Base-by-base conservation (phyloP, 192 early-diverging fungal genomes). In the Coemansia pectinata region DNA sequence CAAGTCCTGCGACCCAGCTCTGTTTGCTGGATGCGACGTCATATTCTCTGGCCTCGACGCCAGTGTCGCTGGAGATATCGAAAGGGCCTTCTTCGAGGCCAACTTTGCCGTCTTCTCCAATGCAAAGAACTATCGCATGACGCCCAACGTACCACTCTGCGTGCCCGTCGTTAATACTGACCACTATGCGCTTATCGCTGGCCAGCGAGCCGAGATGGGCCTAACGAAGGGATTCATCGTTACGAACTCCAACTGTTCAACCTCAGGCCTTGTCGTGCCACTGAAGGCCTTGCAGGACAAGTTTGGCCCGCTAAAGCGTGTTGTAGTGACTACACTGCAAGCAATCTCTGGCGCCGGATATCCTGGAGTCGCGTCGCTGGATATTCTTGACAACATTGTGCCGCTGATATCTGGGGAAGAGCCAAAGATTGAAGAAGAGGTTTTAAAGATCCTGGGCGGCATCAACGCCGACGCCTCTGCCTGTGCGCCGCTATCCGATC, bases 241-340 rank as follows among this genome's bases (percentile, higher is more conserved):
- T 61, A 98, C 97, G 25, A 99, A 98, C 86, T 92, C 96, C 50
- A 99, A 99, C 86, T 99, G 97, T 85, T 96, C 97, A n/a, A 95
- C 97, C 48, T 94, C 97, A 4, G 97, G 97, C 23, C 87, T 99
- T 38, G 96, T 96, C 14, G 94, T 96, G 62, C 89, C 90, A 2
- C 79, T 95, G 59, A 92, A 92, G 77, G 91, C 97, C 12, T 85
- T 98, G 62, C 90, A 95, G 76, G 93, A 97, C 77, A 87, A 86
- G 44, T 99, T 97, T 79, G 97, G 97, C 5, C 94, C 95, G 23
- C 53, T 97, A 41, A 83, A 79, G 45, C 86, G 87, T 45, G 88
- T 96, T 27, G 82, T 94, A 17, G 97, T 99, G 40, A 88, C 88
- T 19, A 99, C 96, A 21, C 89, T 96, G 85, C 97, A 99, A 85